phyloP scores from a whole-genome alignment of 83 land plant genomes.

The Thuja plicata region DNA sequence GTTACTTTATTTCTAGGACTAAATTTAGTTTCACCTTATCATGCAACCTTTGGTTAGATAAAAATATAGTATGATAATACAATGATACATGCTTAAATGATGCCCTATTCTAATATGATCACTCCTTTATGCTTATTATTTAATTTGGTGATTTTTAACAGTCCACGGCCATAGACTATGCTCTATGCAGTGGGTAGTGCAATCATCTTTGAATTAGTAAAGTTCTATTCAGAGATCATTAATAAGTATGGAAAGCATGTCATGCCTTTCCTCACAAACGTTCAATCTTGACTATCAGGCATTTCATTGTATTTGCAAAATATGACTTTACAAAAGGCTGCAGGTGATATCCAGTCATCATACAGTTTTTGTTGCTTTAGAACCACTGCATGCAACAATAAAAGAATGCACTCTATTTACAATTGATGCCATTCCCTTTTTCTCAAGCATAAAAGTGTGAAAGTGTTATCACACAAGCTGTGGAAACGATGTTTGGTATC shows the following conservation, averaged over 20 bases:
- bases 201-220: not conserved
- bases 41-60: no score
- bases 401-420: not conserved
- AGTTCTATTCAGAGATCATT: not conserved
- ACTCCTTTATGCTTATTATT: not conserved
- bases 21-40: not conserved
- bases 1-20: no score
- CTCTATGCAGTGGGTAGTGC: not conserved
- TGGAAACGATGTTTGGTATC: not conserved
- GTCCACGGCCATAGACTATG: not conserved
- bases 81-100: not conserved
- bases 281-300: not conserved
- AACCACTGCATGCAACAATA: not conserved
- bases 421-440: not conserved
- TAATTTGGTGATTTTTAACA: not conserved
- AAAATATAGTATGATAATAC: not conserved
- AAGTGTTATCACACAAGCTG: not conserved
- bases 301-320: not conserved
- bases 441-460: not conserved
- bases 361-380: not conserved
- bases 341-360: not conserved
- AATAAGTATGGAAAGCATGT: not conserved
- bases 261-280: not conserved
- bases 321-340: not conserved
- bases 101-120: not conserved